Evolutionary conservation across 2,329 filamentous ascomycete genomes (phyloP).

Genomic region (Aspergillus novoparasiticus): DNA sequence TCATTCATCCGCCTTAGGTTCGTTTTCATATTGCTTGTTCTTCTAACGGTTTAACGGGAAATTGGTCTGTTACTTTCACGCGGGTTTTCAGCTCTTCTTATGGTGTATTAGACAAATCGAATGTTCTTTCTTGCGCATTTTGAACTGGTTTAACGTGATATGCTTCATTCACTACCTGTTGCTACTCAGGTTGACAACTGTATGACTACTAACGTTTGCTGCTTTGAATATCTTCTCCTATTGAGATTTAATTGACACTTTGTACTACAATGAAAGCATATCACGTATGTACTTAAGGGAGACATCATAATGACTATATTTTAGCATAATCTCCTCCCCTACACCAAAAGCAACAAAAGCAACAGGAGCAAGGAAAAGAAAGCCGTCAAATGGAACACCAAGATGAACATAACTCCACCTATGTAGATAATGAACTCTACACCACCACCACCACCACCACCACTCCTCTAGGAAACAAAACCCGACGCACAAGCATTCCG

Average conservation of each 20-base stretch:
- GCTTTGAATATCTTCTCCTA: neutral
- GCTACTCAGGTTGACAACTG: neutral
- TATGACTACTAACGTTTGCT: neutral
- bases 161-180: neutral
- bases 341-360: no score
- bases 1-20: slow-evolving; percentile 12
- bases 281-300: neutral
- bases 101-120: slow-evolving; percentile 33
- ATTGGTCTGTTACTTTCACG: slow-evolving; percentile 18
- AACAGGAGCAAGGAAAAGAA: no score
- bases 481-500: no score
- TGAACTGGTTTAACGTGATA: neutral
- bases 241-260: neutral
- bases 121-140: slow-evolving; percentile 7
- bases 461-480: no score
- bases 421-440: no score
- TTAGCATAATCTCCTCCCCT: neutral
- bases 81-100: slow-evolving; percentile 21
- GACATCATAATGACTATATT: neutral
- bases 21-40: slow-evolving; percentile 4
- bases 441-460: no score
- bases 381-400: no score
- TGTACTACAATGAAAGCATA: neutral
- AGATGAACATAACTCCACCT: no score
- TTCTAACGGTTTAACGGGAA: slow-evolving; percentile 20